Evolutionary conservation across 768 basidiomycete species (phyloP), one percentile per base, ranked within the genome.

Genomic region (Kwoniella dejecticola): DNA sequence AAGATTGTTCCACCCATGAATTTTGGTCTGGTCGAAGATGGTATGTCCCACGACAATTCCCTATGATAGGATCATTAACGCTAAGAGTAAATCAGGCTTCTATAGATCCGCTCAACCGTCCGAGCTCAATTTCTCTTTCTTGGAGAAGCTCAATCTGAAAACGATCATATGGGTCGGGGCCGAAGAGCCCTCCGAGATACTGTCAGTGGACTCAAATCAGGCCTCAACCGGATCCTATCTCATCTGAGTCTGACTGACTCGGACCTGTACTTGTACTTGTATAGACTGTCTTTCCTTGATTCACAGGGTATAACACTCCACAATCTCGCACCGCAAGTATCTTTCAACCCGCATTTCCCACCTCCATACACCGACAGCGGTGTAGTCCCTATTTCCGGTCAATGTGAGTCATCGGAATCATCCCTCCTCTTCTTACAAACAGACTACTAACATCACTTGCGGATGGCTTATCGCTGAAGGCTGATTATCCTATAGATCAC

Each of bases 61-160:
- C 8, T 38, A 8, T 38, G 36, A 38, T 38, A 8, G 36, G 36
- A 38, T 38, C 17, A 38, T 38, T 8, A 8, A 8, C 10, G 3
- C 38, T 26, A 15, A 1, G 36, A 38, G 17, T 8, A 38, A 8
- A 38, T 17, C 52, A 75, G 73, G 76, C n/a, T 78, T 79, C 54
- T 77, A 77, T 42, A 64, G 79, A 0, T 77, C 72, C 3, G 77
- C 77, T 3, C 78, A 81, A 61, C 80, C 80, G 56, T 33, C 82
- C 81, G 59, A 89, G 78, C 4, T 81, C 78, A 8, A 76, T 73
- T 78, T 90, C 87, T 3, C 84, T 81, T 15, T 77, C 73, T 23
- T 75, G 62, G 41, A 89, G 77, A 4, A 85, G 82, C 33, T 81
- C 81, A 3, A 71, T 19, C 59, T 75, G 17, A 58, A 61, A 48